Percentiles rank a stretch among this genome's conserved stretches.
Evolutionary conservation across 495 filamentous ascomycete genomes (phyloP).

Genomic region (Extremus antarcticus): DNA sequence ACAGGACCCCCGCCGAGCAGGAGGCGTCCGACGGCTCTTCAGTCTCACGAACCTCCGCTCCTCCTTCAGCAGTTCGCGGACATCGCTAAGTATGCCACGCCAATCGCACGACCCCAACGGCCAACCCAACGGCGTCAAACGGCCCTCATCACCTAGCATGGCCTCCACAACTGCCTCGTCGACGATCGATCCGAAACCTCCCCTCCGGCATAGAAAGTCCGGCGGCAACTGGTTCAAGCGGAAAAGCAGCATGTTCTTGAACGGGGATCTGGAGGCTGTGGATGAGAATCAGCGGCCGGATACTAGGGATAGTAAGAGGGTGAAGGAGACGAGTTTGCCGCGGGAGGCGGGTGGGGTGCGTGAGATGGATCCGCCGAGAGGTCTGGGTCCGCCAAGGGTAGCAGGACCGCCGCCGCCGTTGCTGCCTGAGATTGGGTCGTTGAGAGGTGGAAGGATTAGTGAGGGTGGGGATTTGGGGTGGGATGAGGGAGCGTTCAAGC

Average conservation of each 20-base stretch:
- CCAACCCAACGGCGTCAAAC: conserved; percentile 6
- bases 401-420: conserved; percentile 20
- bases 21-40: conserved; percentile 28
- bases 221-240: conserved; percentile 21
- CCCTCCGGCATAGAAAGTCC: conserved; percentile 9
- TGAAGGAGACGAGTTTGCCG: conserved; percentile 17
- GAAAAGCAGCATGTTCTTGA: conserved; percentile 25
- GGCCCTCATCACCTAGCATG: conserved; percentile 11
- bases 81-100: conserved; percentile 7
- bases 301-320: conserved; percentile 13
- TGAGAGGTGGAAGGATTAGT: conserved; percentile 20
- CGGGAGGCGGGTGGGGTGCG: no score
- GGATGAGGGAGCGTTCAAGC: conserved; percentile 13
- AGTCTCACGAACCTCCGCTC: conserved; percentile 14
- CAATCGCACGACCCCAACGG: neutral
- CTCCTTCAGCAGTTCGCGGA: conserved; percentile 18
- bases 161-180: conserved; percentile 5
- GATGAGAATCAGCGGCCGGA: conserved; percentile 7
- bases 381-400: no score
- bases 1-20: conserved; percentile 8
- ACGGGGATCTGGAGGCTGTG: conserved; percentile 17
- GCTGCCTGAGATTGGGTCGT: conserved; percentile 24
- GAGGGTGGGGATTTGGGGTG: conserved; percentile 26
- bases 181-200: neutral
- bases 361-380: no score